Conservation (phyloP, 2,329 filamentous ascomycete species). For the Fusarium proliferatum region DNA sequence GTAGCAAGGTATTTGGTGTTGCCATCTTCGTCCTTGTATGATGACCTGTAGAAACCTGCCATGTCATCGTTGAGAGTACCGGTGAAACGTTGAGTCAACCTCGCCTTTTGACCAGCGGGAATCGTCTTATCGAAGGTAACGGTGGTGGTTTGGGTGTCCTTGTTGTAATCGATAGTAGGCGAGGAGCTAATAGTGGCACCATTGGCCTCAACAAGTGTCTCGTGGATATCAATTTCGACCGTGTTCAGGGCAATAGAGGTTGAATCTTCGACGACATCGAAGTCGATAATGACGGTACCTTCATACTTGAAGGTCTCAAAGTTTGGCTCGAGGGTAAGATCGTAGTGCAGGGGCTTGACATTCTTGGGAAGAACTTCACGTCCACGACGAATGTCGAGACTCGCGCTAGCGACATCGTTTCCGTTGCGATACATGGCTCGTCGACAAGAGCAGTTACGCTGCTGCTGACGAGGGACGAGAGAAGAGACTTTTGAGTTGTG, state of each 20-base stretch:
- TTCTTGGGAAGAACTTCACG: constrained; percentile 92
- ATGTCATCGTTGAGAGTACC: constrained; percentile 92
- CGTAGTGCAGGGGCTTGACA: constrained; percentile 91
- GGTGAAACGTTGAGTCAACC: constrained; percentile 70
- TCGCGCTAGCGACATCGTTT: constrained; percentile 37
- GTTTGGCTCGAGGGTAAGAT: constrained; percentile 90
- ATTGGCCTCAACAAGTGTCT: constrained; percentile 61
- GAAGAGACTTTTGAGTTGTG: constrained; percentile 9
- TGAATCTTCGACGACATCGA: constrained; percentile 87
- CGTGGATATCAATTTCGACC: constrained; percentile 83
- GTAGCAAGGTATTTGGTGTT: constrained; percentile 85
- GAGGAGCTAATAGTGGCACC: constrained; percentile 58
- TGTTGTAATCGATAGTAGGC: constrained; percentile 74
- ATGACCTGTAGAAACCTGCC: constrained; percentile 97
- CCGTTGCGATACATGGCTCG: constrained; percentile 47
- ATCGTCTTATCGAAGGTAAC: constrained; percentile 81
- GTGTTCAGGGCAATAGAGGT: constrained; percentile 89
- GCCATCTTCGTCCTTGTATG: constrained; percentile 86
- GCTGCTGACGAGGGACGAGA: constrained; percentile 33
- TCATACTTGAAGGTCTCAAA: constrained; percentile 89
- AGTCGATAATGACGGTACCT: constrained; percentile 84
- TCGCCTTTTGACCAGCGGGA: constrained; percentile 79
- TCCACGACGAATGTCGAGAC: constrained; percentile 45
- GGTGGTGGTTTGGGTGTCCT: constrained; percentile 82
- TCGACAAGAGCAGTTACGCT: constrained; percentile 45